phyloP scores from a whole-genome alignment of 2,329 filamentous ascomycete species.

The Cladosporium velox region DNA sequence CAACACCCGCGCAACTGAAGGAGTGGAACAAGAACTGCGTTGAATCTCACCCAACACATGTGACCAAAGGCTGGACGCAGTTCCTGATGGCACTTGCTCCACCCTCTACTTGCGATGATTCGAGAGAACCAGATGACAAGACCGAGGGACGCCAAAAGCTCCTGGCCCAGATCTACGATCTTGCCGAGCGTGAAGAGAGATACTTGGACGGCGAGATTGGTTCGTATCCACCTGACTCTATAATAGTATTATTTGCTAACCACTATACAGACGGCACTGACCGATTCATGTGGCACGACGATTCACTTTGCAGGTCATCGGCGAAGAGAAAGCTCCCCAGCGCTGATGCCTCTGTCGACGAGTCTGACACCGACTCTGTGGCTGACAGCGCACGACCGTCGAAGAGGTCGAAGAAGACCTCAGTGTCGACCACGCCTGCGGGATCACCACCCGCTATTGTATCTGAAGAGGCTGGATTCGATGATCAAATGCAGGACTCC shows the following conservation, averaged over 20 bases:
- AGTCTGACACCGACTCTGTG: constrained; percentile 1
- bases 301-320: background rate
- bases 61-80: constrained; percentile 33
- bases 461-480: background rate
- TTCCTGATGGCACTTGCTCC: constrained; percentile 34
- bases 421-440: constrained; percentile 2
- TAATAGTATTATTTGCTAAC: constrained; percentile 21
- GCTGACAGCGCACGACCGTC: background rate
- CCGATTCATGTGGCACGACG: background rate
- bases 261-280: constrained; percentile 23
- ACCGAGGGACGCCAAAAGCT: constrained; percentile 20
- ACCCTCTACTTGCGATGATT: constrained; percentile 31
- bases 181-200: constrained; percentile 28
- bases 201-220: constrained; percentile 24
- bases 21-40: constrained; percentile 32
- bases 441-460: background rate
- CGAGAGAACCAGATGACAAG: constrained; percentile 26
- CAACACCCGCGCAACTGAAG: constrained; percentile 31
- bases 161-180: constrained; percentile 25
- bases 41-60: constrained; percentile 30
- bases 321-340: background rate
- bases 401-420: constrained; percentile 6
- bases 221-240: constrained; percentile 12
- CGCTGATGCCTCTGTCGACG: background rate
- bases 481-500: constrained; percentile 7